Base-by-base conservation (phyloP, 2,329 filamentous ascomycete genomes). In the Metarhizium guizhouense region DNA sequence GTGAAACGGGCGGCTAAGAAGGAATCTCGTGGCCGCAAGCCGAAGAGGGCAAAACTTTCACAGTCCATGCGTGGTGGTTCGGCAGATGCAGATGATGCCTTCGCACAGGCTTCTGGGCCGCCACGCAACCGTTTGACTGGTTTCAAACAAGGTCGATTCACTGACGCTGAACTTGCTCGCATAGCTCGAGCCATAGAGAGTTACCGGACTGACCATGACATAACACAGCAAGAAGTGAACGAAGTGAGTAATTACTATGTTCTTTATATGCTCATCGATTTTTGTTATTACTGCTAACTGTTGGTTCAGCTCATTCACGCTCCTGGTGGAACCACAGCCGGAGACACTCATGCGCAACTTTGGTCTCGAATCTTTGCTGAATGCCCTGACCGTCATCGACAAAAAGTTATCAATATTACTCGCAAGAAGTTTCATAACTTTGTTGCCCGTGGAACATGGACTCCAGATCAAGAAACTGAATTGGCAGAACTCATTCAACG, bases 351-450 rank as follows among this genome's bases (percentile, higher is more conserved):
- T 56, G 64, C 66, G 6, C 70, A 76, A 11, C 71, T 86, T 8
- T 85, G 82, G 81, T 63, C 68, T 16, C 62, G 63, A 3, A 68
- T 85, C n/a, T 69, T 70, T 48, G 70, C 72, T 3, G 72, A 72
- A 8, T 78, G 78, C 56, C 78, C 79, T 0, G 68, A 76, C 49
- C 73, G 81, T 11, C 71, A 74, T n/a, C 73, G 78, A 11, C 73
- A 77, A 57, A 81, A 80, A 61, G 66, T 85, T 7, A 77, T 81
- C 56, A 76, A 79, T 54, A 74, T 80, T 59, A 80, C 80, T 36
- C 79, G 85, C 51, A 79, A 84, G 53, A 76, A 79, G 32, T 90
- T 83, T 59, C 83, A 88, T 70, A 85, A 85, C 58, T 88, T 78
- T 63, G 76, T 79, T 13, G 79, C 78, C 4, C 80, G 72, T 51